A percentile compares a stretch with the other conserved stretches of the same genome.
phyloP scores from a whole-genome alignment of 2,329 filamentous ascomycete genomes.

The Aspergillus pseudotamarii region DNA sequence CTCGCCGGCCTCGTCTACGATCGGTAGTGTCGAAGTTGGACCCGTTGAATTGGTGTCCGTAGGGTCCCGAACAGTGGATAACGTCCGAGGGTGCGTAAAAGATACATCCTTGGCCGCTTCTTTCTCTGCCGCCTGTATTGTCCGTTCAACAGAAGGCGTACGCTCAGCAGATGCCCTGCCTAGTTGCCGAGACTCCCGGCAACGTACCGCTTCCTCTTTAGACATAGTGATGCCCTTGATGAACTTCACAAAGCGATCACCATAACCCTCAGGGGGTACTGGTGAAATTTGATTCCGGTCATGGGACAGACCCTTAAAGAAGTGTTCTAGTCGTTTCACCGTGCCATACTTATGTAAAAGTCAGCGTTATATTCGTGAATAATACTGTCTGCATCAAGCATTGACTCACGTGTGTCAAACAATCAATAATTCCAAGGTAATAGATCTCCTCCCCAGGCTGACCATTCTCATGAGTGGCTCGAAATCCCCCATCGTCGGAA shows the following conservation, averaged over 20 bases:
- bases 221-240: conserved; percentile 90
- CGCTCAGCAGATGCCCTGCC: conserved; percentile 33
- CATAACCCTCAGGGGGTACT: conserved; percentile 85
- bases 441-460: conserved; percentile 87
- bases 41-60: conserved; percentile 58
- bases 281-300: conserved; percentile 89
- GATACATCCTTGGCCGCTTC: conserved; percentile 63
- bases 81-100: conserved; percentile 63
- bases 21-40: conserved; percentile 66
- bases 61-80: conserved; percentile 61
- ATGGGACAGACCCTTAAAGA: conserved; percentile 89
- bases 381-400: neutral
- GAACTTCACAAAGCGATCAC: conserved; percentile 91
- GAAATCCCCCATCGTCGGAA: conserved; percentile 88
- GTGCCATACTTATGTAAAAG: conserved; percentile 73
- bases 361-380: neutral
- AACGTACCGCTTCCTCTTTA: conserved; percentile 73
- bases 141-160: conserved; percentile 52
- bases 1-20: conserved; percentile 90
- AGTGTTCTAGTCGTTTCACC: conserved; percentile 92
- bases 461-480: conserved; percentile 89
- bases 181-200: conserved; percentile 32
- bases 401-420: conserved; percentile 84
- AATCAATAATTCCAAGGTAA: conserved; percentile 98
- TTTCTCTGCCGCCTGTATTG: conserved; percentile 64